A percentile compares a stretch with the other conserved stretches of the same genome.
Conservation (phyloP, 2,329 filamentous ascomycete species). For the Claviceps lovelessii region DNA sequence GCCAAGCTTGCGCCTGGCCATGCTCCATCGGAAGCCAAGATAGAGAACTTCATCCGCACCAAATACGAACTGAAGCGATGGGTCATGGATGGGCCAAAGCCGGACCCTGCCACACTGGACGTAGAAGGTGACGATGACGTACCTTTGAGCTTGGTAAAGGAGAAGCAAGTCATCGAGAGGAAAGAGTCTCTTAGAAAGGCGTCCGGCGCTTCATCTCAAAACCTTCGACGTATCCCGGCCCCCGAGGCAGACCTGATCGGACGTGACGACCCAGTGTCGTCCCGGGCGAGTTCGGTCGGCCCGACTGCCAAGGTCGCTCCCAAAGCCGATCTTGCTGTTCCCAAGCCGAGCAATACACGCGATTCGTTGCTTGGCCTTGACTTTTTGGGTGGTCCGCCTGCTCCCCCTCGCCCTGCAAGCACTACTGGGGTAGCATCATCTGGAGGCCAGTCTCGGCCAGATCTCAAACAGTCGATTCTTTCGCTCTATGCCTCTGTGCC, state of each 20-base stretch:
- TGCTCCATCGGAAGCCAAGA: constrained; percentile 89
- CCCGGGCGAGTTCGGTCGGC: constrained; percentile 61
- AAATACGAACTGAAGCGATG: constrained; percentile 98
- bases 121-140: constrained; percentile 76
- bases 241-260: constrained; percentile 69
- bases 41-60: constrained; percentile 98
- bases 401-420: constrained; percentile 70
- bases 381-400: constrained; percentile 65
- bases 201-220: constrained; percentile 30
- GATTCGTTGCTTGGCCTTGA: constrained; percentile 87
- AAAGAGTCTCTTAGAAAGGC: constrained; percentile 48
- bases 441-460: constrained; percentile 62
- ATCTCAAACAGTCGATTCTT: constrained; percentile 92
- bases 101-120: constrained; percentile 79
- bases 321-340: constrained; percentile 49
- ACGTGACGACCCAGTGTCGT: constrained; percentile 52
- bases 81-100: constrained; percentile 96
- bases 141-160: constrained; percentile 46
- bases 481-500: constrained; percentile 82
- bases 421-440: constrained; percentile 51
- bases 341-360: constrained; percentile 57
- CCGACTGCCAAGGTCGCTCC: constrained; percentile 44
- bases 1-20: constrained; percentile 82
- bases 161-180: constrained; percentile 49
- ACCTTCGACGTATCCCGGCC: constrained; percentile 20